A percentile compares a stretch with the other conserved stretches of the same genome.
phyloP scores from a whole-genome alignment of 495 filamentous ascomycete species.

The Acidomyces sp. region DNA sequence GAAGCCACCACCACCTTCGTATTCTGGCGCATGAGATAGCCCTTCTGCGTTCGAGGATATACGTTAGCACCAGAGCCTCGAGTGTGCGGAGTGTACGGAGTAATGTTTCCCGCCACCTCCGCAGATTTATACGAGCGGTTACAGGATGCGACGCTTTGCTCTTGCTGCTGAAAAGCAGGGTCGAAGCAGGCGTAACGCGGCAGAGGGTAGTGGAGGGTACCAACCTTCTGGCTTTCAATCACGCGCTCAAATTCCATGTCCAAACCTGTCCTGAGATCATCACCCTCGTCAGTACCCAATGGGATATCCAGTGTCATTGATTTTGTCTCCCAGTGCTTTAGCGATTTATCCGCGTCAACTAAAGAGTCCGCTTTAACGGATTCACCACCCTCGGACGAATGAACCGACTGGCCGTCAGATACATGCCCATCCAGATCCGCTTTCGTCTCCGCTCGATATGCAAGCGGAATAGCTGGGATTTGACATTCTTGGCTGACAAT shows the following conservation, averaged over 20 bases:
- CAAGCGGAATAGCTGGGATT: constrained; percentile 20
- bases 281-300: constrained; percentile 7
- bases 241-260: constrained; percentile 89
- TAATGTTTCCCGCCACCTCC: neutral
- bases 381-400: constrained; percentile 1
- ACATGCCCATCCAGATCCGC: constrained; percentile 38
- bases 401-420: too few relatives aligned
- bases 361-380: constrained; percentile 7
- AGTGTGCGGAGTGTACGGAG: constrained; percentile 10
- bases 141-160: constrained; percentile 4
- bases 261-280: constrained; percentile 65
- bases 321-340: constrained; percentile 5
- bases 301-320: constrained; percentile 6
- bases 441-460: constrained; percentile 46
- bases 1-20: constrained; percentile 89
- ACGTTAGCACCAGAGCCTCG: constrained; percentile 16
- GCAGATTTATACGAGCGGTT: neutral
- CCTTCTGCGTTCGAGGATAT: constrained; percentile 56
- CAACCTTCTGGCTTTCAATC: constrained; percentile 96
- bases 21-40: constrained; percentile 96
- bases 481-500: constrained; percentile 54
- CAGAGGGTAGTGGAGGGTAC: constrained; percentile 34
- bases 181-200: constrained; percentile 19
- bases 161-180: too few relatives aligned
- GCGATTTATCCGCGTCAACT: neutral